These are phyloP conservation scores for Suhomyces anneliseae DNA, from an alignment of 1,139 yeast genomes.

Conservation along the genomic window DNA sequence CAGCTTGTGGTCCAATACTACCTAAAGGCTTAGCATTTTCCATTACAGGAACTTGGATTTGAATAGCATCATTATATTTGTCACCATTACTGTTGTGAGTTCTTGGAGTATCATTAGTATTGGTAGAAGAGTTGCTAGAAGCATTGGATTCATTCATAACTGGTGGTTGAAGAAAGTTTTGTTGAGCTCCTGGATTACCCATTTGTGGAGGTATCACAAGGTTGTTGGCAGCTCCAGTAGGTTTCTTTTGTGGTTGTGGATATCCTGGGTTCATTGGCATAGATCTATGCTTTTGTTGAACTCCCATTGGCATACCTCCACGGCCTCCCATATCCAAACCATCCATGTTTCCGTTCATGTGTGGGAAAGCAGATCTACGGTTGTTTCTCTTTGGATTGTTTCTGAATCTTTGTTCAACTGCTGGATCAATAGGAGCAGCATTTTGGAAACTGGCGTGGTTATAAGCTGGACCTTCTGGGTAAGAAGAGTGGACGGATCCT, in stretches of 20 bases:
- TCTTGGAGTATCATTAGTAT: constrained; percentile 31
- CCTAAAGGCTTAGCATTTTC: constrained; percentile 40
- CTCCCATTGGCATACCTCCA: constrained; percentile 50
- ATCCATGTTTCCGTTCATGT: constrained; percentile 31
- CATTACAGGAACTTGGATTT: constrained; percentile 16
- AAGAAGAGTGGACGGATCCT: constrained; percentile 16
- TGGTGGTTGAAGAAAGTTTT: constrained; percentile 29
- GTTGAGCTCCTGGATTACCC: constrained; percentile 6
- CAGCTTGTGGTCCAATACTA: constrained; percentile 21
- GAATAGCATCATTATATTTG: constrained; percentile 15
- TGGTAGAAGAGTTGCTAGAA: constrained; percentile 30
- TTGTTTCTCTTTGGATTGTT: constrained; percentile 30
- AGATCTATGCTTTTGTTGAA: constrained; percentile 17
- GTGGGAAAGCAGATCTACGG: constrained; percentile 41
- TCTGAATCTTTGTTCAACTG: constrained; percentile 27
- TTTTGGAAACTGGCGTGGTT: constrained; percentile 17
- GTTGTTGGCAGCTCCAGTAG: constrained; percentile 12
- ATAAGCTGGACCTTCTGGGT: constrained; percentile 8
- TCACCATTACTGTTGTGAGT: constrained; percentile 22
- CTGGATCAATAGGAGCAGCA: constrained; percentile 31
- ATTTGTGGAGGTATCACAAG: constrained; percentile 7
- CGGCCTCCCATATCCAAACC: constrained; percentile 50
- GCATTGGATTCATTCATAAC: constrained; percentile 25
- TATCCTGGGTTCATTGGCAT: constrained; percentile 9
- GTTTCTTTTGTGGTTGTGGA: constrained; percentile 21